Conservation (phyloP, 2,329 filamentous ascomycete species). For the Cordyceps cateniannulata region DNA sequence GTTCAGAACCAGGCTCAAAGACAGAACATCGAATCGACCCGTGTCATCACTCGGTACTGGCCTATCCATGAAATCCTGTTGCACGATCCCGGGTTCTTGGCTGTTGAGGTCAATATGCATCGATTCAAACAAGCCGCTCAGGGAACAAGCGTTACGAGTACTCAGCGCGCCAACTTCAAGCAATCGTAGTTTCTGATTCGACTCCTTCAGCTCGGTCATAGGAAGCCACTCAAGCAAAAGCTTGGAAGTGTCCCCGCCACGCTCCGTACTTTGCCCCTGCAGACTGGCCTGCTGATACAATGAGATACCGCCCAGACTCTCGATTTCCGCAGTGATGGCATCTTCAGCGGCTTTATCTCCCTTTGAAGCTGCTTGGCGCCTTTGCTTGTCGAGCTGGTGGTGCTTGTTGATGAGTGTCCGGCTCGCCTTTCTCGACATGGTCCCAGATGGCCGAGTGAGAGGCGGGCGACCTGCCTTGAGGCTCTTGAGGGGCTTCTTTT, state of each 20-base stretch:
- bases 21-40: constrained; percentile 81
- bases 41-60: constrained; percentile 57
- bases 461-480: constrained; percentile 49
- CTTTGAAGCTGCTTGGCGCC: constrained; percentile 45
- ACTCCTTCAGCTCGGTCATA: constrained; percentile 21
- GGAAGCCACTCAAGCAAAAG: constrained; percentile 58
- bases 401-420: constrained; percentile 59
- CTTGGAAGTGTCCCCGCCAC: constrained; percentile 61
- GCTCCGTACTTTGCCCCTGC: constrained; percentile 59
- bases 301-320: constrained; percentile 53
- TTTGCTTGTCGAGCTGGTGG: constrained; percentile 58
- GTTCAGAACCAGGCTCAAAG: constrained; percentile 87
- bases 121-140: constrained; percentile 62
- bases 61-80: constrained; percentile 92
- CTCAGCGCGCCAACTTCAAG: constrained; percentile 88
- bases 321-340: constrained; percentile 46
- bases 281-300: constrained; percentile 62
- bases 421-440: constrained; percentile 59
- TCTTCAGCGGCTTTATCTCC: constrained; percentile 44
- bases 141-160: constrained; percentile 76
- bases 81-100: constrained; percentile 69
- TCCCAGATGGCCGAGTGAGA: constrained; percentile 42
- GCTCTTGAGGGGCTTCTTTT: constrained; percentile 41
- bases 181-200: constrained; percentile 46
- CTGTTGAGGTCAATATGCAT: constrained; percentile 87